A percentile compares a stretch with the other conserved stretches of the same genome.
phyloP scores from a whole-genome alignment of 305 asterid genomes.

The Rubia peregrina region DNA sequence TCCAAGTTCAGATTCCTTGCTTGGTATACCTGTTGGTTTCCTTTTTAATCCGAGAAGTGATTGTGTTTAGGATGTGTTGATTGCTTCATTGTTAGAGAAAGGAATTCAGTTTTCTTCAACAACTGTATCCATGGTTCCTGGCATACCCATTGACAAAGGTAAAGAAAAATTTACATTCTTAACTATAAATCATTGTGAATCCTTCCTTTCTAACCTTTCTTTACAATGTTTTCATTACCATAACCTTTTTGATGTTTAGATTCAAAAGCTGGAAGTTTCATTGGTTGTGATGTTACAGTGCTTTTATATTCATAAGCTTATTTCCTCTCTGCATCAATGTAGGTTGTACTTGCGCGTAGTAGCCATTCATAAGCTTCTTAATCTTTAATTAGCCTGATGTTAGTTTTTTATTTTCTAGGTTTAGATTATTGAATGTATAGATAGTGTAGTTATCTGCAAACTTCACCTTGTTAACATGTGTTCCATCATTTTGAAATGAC shows the following conservation, averaged over 20 bases:
- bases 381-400: slow-evolving; percentile 87
- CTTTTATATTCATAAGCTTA: too few species aligned
- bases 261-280: not conserved
- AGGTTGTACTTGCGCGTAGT: slow-evolving; percentile 98
- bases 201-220: not conserved
- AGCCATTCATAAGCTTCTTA: slow-evolving; percentile 82
- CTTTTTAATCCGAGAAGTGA: slow-evolving; percentile 2
- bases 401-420: slow-evolving; percentile 22
- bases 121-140: slow-evolving; percentile 73
- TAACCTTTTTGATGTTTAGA: not conserved
- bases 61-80: slow-evolving; percentile 57
- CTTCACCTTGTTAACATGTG: not conserved
- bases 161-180: slow-evolving; percentile 4
- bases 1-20: not conserved
- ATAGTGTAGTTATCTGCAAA: not conserved
- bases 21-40: slow-evolving; percentile 13
- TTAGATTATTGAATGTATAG: not conserved
- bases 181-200: not conserved
- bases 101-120: slow-evolving; percentile 66
- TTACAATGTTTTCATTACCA: not conserved
- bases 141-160: slow-evolving; percentile 79
- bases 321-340: slow-evolving; percentile 9
- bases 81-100: slow-evolving; percentile 68
- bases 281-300: not conserved
- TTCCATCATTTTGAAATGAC: too few species aligned